These are phyloP conservation scores for Penicillium atrosanguineum DNA, from an alignment of 495 filamentous ascomycete species.

Conservation along the genomic window DNA sequence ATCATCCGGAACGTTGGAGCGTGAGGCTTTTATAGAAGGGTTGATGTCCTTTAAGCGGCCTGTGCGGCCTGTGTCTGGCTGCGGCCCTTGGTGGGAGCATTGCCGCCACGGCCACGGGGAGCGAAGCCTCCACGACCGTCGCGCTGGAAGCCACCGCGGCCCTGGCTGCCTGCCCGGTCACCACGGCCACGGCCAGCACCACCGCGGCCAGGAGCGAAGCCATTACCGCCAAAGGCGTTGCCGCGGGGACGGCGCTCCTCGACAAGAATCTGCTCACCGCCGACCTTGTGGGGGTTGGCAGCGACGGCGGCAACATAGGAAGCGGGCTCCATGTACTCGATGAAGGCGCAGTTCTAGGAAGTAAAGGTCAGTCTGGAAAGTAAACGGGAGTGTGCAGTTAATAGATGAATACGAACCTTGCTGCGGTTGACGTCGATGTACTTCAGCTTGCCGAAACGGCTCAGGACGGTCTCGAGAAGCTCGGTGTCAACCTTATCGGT, in stretches of 20 bases:
- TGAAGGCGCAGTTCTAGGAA: constrained; percentile 87
- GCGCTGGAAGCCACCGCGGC: constrained; percentile 66
- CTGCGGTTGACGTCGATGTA: constrained; percentile 86
- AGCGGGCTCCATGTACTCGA: constrained; percentile 79
- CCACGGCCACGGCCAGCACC: constrained; percentile 63
- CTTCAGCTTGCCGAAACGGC: constrained; percentile 72
- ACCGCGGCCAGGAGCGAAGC: constrained; percentile 61
- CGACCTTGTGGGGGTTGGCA: constrained; percentile 83
- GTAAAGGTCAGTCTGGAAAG: not conserved
- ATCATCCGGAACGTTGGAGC: constrained; percentile 8
- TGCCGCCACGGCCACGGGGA: constrained; percentile 54
- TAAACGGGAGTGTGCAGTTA: not conserved
- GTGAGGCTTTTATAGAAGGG: not conserved
- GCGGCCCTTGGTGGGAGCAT: constrained; percentile 46
- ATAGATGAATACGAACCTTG: constrained; percentile 63
- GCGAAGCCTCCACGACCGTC: constrained; percentile 58
- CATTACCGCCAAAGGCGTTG: constrained; percentile 57
- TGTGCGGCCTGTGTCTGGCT: constrained; percentile 51
- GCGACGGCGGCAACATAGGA: constrained; percentile 77
- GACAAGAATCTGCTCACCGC: constrained; percentile 74
- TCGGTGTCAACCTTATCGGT: constrained; percentile 74
- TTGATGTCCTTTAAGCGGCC: constrained; percentile 36
- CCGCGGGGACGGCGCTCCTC: constrained; percentile 84
- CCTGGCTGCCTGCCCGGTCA: constrained; percentile 61
- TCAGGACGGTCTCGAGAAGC: constrained; percentile 62